A percentile compares a stretch with the other conserved stretches of the same genome.
These are phyloP conservation scores for Syncephalastrum monosporum DNA, from an alignment of 371 early-diverging fungal species.

Conservation along the genomic window DNA sequence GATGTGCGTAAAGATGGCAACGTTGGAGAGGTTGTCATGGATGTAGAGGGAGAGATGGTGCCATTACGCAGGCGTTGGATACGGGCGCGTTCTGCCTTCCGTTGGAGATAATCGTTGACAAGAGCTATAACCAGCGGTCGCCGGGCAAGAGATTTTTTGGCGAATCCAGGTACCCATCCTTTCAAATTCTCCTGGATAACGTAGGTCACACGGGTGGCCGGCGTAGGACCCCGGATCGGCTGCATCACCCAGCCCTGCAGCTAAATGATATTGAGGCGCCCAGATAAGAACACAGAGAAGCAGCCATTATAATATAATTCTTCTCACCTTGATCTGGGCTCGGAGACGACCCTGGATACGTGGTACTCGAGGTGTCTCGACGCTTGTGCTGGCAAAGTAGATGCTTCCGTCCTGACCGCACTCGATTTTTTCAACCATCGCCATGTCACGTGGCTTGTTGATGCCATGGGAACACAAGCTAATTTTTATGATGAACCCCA, in stretches of 20 bases:
- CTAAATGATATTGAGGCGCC: constrained; percentile 8
- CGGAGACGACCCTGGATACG: constrained; percentile 55
- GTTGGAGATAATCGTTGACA: constrained; percentile 62
- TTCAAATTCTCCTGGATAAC: constrained; percentile 44
- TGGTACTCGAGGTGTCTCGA: constrained; percentile 64
- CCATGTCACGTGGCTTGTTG: constrained; percentile 36
- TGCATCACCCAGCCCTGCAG: constrained; percentile 66
- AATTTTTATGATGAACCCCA: not conserved
- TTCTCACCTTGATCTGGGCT: constrained; percentile 50
- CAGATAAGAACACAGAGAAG: not conserved
- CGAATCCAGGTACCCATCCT: constrained; percentile 65
- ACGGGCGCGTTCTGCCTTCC: constrained; percentile 52
- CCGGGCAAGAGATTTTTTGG: constrained; percentile 60
- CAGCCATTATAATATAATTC: not conserved
- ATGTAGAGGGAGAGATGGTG: not conserved
- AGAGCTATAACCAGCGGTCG: constrained; percentile 62
- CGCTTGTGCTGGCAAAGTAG: constrained; percentile 64
- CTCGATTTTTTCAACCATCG: constrained; percentile 49
- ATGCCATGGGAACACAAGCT: constrained; percentile 9
- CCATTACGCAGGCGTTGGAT: constrained; percentile 4
- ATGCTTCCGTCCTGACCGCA: constrained; percentile 46
- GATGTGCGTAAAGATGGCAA: not conserved
- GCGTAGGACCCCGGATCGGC: constrained; percentile 45
- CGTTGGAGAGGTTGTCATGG: not conserved
- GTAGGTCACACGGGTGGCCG: constrained; percentile 61